A percentile compares a stretch with the other conserved stretches of the same genome.
phyloP scores from a whole-genome alignment of 2,329 filamentous ascomycete genomes.

The Ophiostoma novo-ulmi region DNA sequence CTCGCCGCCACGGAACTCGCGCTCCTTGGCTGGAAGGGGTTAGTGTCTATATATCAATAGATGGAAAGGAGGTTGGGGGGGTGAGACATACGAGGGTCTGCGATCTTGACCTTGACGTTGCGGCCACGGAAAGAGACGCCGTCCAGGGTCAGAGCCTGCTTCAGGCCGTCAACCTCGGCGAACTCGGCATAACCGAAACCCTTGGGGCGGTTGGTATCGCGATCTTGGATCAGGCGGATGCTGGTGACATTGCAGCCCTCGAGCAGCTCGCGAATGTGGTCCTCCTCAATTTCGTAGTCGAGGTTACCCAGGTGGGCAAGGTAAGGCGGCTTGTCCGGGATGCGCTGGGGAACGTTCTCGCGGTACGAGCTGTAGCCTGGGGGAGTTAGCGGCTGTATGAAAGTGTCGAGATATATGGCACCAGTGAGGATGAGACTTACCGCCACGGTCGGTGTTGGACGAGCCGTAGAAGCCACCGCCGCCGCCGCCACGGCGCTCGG shows the following conservation, averaged over 20 bases:
- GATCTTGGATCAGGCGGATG: slow-evolving; percentile 95
- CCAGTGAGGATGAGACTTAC: slow-evolving; percentile 19
- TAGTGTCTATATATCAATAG: neutral
- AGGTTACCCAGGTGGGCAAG: slow-evolving; percentile 96
- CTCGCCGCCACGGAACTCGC: slow-evolving; percentile 63
- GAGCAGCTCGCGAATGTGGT: slow-evolving; percentile 82
- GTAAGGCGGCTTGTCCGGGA: slow-evolving; percentile 88
- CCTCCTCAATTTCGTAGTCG: slow-evolving; percentile 84
- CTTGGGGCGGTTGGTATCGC: slow-evolving; percentile 87
- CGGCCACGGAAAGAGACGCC: slow-evolving; percentile 80
- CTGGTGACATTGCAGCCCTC: slow-evolving; percentile 76
- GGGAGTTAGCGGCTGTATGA: neutral
- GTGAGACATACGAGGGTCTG: slow-evolving; percentile 83
- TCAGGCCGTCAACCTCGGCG: slow-evolving; percentile 76
- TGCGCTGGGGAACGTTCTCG: slow-evolving; percentile 65
- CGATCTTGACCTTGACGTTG: slow-evolving; percentile 87
- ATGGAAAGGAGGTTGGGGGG: neutral
- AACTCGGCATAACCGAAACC: slow-evolving; percentile 99
- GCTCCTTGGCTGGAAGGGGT: slow-evolving; percentile 67
- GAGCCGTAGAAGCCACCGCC: slow-evolving; percentile 31
- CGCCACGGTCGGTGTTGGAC: slow-evolving; percentile 27
- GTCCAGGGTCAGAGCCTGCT: slow-evolving; percentile 80
- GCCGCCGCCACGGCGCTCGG: slow-evolving; percentile 42
- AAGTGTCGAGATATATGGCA: neutral
- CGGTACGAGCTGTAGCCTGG: slow-evolving; percentile 38